Conservation (phyloP, 1,284 basidiomycete genomes). For the Ustilago xerochloae region DNA sequence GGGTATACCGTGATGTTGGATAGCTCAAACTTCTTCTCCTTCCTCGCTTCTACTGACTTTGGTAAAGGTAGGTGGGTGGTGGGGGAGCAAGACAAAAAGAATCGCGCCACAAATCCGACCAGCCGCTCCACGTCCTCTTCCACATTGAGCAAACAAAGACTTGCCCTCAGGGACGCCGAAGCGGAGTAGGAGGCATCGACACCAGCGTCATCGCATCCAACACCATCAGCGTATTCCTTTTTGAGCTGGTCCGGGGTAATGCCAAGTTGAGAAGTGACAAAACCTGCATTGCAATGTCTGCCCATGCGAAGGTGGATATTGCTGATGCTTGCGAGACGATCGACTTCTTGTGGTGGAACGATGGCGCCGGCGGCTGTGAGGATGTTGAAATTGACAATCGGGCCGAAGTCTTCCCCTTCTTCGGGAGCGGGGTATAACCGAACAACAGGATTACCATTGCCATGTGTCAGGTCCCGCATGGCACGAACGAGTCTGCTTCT, state of each 20-base stretch:
- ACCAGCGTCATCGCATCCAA: conserved; percentile 50
- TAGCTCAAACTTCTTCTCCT: conserved; percentile 18
- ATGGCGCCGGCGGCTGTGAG: conserved; percentile 17
- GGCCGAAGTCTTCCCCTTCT: conserved; percentile 30
- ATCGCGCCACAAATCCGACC: conserved; percentile 41
- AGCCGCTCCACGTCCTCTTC: conserved; percentile 47
- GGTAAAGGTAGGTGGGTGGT: background rate
- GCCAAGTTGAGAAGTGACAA: conserved; percentile 44
- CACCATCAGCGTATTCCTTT: conserved; percentile 47
- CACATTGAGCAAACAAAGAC: conserved; percentile 49
- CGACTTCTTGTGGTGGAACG: conserved; percentile 50
- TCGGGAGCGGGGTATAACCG: conserved; percentile 13
- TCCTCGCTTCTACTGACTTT: background rate
- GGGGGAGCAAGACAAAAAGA: conserved; percentile 29
- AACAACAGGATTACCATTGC: conserved; percentile 30
- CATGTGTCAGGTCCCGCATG: conserved; percentile 30
- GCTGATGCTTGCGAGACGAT: conserved; percentile 50
- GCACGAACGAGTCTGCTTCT: conserved; percentile 15
- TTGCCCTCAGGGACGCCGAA: conserved; percentile 37
- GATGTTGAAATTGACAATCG: conserved; percentile 52
- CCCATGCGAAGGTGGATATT: conserved; percentile 58
- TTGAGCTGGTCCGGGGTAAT: conserved; percentile 24
- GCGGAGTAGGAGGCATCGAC: conserved; percentile 2
- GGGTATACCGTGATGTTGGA: conserved; percentile 48
- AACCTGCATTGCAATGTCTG: conserved; percentile 57